Percentiles rank a stretch among this genome's conserved stretches.
Conservation (phyloP, 2,329 filamentous ascomycete species). For the Epichloe scottii region DNA sequence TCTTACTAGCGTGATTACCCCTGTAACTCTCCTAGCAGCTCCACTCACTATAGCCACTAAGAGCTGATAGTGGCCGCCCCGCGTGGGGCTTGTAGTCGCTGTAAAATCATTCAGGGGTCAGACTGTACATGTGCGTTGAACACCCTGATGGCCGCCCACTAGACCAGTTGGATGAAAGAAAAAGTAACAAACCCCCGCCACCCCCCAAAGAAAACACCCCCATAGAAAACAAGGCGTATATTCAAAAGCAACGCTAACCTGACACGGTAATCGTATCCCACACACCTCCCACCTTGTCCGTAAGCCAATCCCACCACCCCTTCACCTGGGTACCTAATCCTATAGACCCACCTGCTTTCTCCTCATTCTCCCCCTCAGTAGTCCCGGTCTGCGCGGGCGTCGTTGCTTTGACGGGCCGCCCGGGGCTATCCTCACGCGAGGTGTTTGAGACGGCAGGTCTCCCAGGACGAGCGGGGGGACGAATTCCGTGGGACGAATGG, state of each 20-base stretch:
- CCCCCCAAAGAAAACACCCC: too few relatives aligned
- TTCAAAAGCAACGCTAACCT: background rate
- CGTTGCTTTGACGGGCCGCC: slow-evolving; percentile 1
- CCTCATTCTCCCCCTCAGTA: background rate
- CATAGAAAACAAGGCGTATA: background rate
- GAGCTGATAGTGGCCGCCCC: too few relatives aligned
- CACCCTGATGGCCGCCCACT: too few relatives aligned
- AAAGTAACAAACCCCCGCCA: too few relatives aligned
- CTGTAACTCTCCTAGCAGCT: too few relatives aligned
- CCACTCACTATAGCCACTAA: too few relatives aligned
- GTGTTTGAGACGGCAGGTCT: background rate
- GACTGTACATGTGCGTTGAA: too few relatives aligned
- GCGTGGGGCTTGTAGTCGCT: too few relatives aligned
- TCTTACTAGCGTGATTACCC: too few relatives aligned
- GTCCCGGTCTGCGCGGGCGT: background rate
- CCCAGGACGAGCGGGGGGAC: background rate
- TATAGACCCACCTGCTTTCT: slow-evolving; percentile 12
- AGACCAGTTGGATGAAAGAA: too few relatives aligned
- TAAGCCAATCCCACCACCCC: slow-evolving; percentile 39
- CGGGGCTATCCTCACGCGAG: background rate
- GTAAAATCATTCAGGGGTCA: too few relatives aligned
- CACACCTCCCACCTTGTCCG: slow-evolving; percentile 31
- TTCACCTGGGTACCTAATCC: slow-evolving; percentile 21
- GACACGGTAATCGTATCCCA: slow-evolving; percentile 32
- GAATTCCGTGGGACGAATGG: slow-evolving; percentile 1